Evolutionary conservation across 2,329 filamentous ascomycete genomes (phyloP), one percentile per base, ranked within the genome.

Genomic region (Sphaerulina musiva): DNA sequence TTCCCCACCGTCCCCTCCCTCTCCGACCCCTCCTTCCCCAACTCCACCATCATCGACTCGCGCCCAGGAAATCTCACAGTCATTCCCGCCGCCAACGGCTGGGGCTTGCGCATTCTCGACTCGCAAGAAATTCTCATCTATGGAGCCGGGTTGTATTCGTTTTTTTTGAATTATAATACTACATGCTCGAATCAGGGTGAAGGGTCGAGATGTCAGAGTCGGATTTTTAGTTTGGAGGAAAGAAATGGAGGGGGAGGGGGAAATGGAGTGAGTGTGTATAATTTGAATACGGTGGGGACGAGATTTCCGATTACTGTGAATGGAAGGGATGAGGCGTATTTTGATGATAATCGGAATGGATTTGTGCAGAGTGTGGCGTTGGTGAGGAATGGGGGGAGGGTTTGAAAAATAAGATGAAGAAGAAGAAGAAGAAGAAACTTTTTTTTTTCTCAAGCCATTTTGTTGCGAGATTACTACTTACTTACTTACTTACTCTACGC

Each of bases 11-110:
- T 85, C 64, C 60, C 77, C 11, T 72, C 73, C 6, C 84, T 78
- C 62, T 70, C 70, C 46, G 88, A 92, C 67, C 86, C 90, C 0
- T 77, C 83, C 64, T 95, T 92, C 67, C 72, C 73, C 72, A 46
- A 86, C 81, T 47, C 46, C 20, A 60, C 60, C 9, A 51, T 57
- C 31, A 54, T 32, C 23, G 63, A 57, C 40, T 49, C 54, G 41
- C 14, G 14, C 14, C 14, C 14, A 1, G 14, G 14, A 17, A 55
- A 51, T 40, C 52, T 52, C 47, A 60, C 68, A 17, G 14, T 17
- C 61, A 74, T 68, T 23, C 63, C 66, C 3, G 56, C 56, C 59
- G 75, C 75, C 5, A 76, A 81, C 67, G 82, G 83, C 0, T 87
- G 84, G 83, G 85, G 81, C 0, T 71, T 88, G 31, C 76, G 84